Evolutionary conservation across 2,329 filamentous ascomycete genomes (phyloP).

Genomic region (Chrysosporium keratinophilum): DNA sequence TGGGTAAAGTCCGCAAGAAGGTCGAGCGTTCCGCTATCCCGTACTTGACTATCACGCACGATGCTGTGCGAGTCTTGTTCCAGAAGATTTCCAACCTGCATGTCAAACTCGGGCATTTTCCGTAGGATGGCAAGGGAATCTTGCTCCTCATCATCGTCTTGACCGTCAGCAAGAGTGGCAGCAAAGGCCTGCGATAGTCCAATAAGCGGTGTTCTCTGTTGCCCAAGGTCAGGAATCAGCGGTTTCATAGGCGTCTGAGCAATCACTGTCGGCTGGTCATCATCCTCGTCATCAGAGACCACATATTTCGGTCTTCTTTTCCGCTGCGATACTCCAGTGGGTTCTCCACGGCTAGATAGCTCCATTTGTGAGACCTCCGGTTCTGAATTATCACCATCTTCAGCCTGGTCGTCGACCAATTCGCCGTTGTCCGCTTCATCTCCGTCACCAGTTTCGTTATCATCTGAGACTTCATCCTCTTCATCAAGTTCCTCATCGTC

Average conservation of each 20-base stretch:
- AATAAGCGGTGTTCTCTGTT: constrained; percentile 39
- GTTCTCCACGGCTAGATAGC: constrained; percentile 36
- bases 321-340: constrained; percentile 27
- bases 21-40: constrained; percentile 32
- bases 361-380: constrained; percentile 24
- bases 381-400: constrained; percentile 27
- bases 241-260: constrained; percentile 36
- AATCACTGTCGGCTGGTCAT: constrained; percentile 16
- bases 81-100: constrained; percentile 50
- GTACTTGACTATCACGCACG: constrained; percentile 48
- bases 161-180: constrained; percentile 66
- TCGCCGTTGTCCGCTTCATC: not conserved
- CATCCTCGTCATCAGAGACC: constrained; percentile 58
- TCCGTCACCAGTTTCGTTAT: constrained; percentile 14
- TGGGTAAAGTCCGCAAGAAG: constrained; percentile 36
- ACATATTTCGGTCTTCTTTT: constrained; percentile 46
- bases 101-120: constrained; percentile 42
- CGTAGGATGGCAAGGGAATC: constrained; percentile 44
- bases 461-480: constrained; percentile 20
- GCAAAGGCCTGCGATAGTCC: constrained; percentile 85
- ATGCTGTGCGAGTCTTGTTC: constrained; percentile 54
- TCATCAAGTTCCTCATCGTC: constrained; percentile 17
- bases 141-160: constrained; percentile 33
- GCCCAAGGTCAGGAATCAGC: constrained; percentile 56
- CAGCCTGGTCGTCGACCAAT: constrained; percentile 34